phyloP scores from a whole-genome alignment of 2,329 filamentous ascomycete species.

The Epichloe typhina region DNA sequence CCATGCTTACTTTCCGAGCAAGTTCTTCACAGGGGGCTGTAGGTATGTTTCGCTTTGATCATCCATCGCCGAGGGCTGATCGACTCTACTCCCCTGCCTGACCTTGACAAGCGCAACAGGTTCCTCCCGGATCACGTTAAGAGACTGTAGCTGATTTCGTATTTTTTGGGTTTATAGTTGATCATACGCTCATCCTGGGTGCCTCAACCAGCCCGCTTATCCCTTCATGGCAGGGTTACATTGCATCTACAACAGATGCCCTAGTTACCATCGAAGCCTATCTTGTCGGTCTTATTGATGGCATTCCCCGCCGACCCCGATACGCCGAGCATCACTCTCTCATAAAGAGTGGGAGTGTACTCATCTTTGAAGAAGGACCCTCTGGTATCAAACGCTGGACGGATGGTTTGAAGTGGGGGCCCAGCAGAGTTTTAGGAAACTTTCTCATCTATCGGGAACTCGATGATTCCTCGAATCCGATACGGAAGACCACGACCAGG shows the following conservation, averaged over 20 bases:
- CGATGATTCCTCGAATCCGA: constrained; percentile 22
- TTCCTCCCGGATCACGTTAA: background rate
- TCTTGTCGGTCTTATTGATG: constrained; percentile 52
- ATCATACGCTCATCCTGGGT: background rate
- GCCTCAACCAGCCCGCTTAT: constrained; percentile 25
- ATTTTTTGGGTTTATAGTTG: background rate
- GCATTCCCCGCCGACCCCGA: constrained; percentile 70
- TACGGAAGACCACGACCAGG: background rate
- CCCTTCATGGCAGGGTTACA: constrained; percentile 54
- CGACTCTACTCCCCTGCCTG: too few relatives aligned
- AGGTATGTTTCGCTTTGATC: background rate
- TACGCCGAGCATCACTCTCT: constrained; percentile 65
- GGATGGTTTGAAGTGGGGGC: constrained; percentile 79
- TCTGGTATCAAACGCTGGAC: constrained; percentile 91
- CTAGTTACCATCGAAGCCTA: constrained; percentile 72
- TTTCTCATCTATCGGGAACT: constrained; percentile 76
- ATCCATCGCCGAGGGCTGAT: too few relatives aligned
- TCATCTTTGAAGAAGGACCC: constrained; percentile 80
- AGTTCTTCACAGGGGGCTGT: background rate
- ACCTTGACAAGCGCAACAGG: background rate
- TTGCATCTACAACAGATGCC: constrained; percentile 57
- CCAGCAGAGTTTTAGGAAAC: constrained; percentile 72
- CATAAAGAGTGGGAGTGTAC: constrained; percentile 71
- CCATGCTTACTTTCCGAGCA: constrained; percentile 3
- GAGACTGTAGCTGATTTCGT: background rate